These are phyloP conservation scores for Fusarium miscanthi DNA, from an alignment of 2,329 filamentous ascomycete genomes.

Conservation along the genomic window DNA sequence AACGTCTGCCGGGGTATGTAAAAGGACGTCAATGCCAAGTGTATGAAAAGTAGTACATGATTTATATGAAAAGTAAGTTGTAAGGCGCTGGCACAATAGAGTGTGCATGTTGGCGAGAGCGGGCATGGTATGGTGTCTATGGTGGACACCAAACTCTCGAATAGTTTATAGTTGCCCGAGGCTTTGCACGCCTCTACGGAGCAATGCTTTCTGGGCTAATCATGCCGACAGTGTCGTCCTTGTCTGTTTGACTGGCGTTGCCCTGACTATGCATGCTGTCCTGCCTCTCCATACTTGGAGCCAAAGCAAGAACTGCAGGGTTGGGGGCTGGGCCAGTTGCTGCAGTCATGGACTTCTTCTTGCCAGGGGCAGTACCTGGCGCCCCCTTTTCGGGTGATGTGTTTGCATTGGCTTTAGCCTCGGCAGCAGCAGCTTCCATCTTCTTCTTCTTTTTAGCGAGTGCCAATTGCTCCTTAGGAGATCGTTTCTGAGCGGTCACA, in stretches of 20 bases:
- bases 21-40: slow-evolving; percentile 23
- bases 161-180: slow-evolving; percentile 17
- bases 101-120: background rate
- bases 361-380: slow-evolving; percentile 57
- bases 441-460: slow-evolving; percentile 92
- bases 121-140: background rate
- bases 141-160: background rate
- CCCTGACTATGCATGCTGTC: slow-evolving; percentile 68
- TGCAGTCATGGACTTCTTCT: slow-evolving; percentile 62
- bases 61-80: slow-evolving; percentile 31
- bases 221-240: slow-evolving; percentile 77
- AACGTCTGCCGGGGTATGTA: slow-evolving; percentile 28
- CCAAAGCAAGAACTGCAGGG: slow-evolving; percentile 54
- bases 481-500: slow-evolving; percentile 83
- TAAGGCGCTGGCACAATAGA: background rate
- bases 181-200: slow-evolving; percentile 48
- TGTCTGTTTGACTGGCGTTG: slow-evolving; percentile 72
- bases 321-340: slow-evolving; percentile 53
- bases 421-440: slow-evolving; percentile 69
- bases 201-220: slow-evolving; percentile 86
- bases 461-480: slow-evolving; percentile 83
- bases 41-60: slow-evolving; percentile 37
- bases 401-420: slow-evolving; percentile 56
- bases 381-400: slow-evolving; percentile 50
- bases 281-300: slow-evolving; percentile 66